Percentiles rank a stretch among this genome's conserved stretches.
phyloP scores from a whole-genome alignment of 164 flowering plant genomes.

The Tetrastigma voinierianum region DNA sequence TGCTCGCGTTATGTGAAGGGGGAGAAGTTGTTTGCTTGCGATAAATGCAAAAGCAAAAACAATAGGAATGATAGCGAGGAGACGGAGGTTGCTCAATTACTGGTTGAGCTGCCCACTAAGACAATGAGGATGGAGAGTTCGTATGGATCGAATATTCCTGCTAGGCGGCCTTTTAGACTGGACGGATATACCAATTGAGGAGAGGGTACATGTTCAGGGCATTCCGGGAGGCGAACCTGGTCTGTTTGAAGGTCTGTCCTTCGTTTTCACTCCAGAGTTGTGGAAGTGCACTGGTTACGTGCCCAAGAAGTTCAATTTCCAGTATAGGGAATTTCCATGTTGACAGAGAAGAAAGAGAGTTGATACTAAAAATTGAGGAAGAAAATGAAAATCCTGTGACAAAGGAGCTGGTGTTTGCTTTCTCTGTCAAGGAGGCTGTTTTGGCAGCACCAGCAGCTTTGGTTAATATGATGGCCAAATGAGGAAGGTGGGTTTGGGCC shows the following conservation, averaged over 20 bases:
- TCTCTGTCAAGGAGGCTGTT: slow-evolving; percentile 58
- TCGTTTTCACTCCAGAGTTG: slow-evolving; percentile 62
- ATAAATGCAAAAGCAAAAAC: slow-evolving; percentile 79
- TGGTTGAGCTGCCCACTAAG: slow-evolving; percentile 85
- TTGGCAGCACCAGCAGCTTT: slow-evolving; percentile 31
- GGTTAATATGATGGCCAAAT: slow-evolving; percentile 28
- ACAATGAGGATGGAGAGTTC: slow-evolving; percentile 55
- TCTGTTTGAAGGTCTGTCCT: slow-evolving; percentile 57
- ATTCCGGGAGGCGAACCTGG: slow-evolving; percentile 90
- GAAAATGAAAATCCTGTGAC: slow-evolving; percentile 46
- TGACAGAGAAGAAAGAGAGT: slow-evolving; percentile 51
- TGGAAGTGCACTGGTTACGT: slow-evolving; percentile 91
- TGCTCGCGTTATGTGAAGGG: slow-evolving; percentile 83
- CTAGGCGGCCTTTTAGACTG: slow-evolving; percentile 53
- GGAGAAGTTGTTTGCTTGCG: slow-evolving; percentile 73
- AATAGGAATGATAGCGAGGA: slow-evolving; percentile 65
- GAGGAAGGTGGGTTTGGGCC: slow-evolving; percentile 28
- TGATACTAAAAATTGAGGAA: slow-evolving; percentile 21
- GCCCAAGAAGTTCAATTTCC: slow-evolving; percentile 85
- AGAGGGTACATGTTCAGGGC: slow-evolving; percentile 94
- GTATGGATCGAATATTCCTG: slow-evolving; percentile 19
- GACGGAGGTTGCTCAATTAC: slow-evolving; percentile 85
- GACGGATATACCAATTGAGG: slow-evolving; percentile 79
- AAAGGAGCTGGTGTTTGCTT: slow-evolving; percentile 73
- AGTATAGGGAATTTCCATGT: slow-evolving; percentile 78